phyloP scores from a whole-genome alignment of 768 basidiomycete species.

The Phylloporus scabripes region DNA sequence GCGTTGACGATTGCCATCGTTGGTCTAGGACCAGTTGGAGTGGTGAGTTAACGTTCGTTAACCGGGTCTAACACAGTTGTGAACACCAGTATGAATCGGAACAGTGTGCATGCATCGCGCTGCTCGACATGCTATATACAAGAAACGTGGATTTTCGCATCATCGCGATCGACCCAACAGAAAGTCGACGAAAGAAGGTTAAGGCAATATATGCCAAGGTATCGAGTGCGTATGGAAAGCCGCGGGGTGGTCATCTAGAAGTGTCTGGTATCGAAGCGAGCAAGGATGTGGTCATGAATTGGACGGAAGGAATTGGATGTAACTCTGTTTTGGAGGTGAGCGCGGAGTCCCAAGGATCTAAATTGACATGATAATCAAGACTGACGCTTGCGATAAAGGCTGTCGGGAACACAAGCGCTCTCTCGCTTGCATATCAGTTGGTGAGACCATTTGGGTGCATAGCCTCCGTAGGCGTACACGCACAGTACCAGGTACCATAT shows the following conservation, averaged over 20 bases:
- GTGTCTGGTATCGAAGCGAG: slow-evolving; percentile 49
- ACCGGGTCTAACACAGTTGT: not conserved
- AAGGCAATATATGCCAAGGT: slow-evolving; percentile 52
- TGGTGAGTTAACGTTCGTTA: slow-evolving; percentile 34
- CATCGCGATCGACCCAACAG: slow-evolving; percentile 59
- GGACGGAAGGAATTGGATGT: slow-evolving; percentile 56
- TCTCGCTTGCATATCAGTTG: slow-evolving; percentile 61
- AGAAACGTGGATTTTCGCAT: slow-evolving; percentile 47
- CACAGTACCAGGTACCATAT: slow-evolving; percentile 48
- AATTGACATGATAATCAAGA: not conserved
- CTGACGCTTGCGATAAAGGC: slow-evolving; percentile 36
- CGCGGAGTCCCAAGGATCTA: not conserved
- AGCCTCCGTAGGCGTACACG: slow-evolving; percentile 70
- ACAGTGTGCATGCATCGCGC: slow-evolving; percentile 56
- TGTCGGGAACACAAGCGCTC: slow-evolving; percentile 62
- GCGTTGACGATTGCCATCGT: slow-evolving; percentile 59
- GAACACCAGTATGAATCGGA: not conserved
- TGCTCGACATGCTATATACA: slow-evolving; percentile 55
- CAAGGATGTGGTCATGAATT: slow-evolving; percentile 42
- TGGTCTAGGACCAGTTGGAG: slow-evolving; percentile 75
- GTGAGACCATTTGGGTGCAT: slow-evolving; percentile 74
- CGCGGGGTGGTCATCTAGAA: slow-evolving; percentile 38
- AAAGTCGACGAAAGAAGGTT: slow-evolving; percentile 54
- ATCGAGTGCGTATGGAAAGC: slow-evolving; percentile 32
- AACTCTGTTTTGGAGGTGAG: slow-evolving; percentile 64